These are phyloP conservation scores for Kodamaea suecica DNA, from an alignment of 1,139 yeast species.

Conservation along the genomic window DNA sequence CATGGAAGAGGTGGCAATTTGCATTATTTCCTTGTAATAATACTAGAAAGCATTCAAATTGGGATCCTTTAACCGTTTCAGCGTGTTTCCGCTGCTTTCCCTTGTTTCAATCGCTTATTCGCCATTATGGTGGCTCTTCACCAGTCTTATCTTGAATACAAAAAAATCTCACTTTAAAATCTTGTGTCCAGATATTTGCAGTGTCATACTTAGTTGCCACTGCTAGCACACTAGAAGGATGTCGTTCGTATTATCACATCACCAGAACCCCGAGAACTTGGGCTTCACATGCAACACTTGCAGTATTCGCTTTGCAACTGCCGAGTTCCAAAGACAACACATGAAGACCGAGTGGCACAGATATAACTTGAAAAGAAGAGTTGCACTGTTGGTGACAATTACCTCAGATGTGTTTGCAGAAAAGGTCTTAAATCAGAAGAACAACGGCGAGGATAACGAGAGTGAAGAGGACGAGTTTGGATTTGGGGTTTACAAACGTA, in stretches of 20 bases:
- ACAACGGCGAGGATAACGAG: constrained; percentile 29
- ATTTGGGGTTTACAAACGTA: constrained; percentile 41
- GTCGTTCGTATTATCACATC: constrained; percentile 29
- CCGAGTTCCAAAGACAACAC: constrained; percentile 81
- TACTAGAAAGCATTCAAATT: too few relatives aligned
- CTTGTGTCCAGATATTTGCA: too few relatives aligned
- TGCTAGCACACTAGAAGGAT: too few relatives aligned
- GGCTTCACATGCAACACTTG: constrained; percentile 85
- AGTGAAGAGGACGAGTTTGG: constrained; percentile 66
- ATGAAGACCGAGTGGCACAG: constrained; percentile 98
- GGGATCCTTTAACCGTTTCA: too few relatives aligned
- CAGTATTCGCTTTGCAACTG: constrained; percentile 68
- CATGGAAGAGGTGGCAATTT: too few relatives aligned
- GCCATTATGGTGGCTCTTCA: too few relatives aligned
- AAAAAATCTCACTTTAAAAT: too few relatives aligned
- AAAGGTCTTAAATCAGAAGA: constrained; percentile 47
- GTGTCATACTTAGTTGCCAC: too few relatives aligned
- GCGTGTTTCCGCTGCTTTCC: too few relatives aligned
- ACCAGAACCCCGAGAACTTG: constrained; percentile 34
- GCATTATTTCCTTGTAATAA: too few relatives aligned
- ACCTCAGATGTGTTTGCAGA: constrained; percentile 80
- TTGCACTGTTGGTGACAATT: constrained; percentile 79
- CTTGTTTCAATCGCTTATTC: too few relatives aligned
- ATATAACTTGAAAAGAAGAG: constrained; percentile 87
- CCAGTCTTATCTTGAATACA: too few relatives aligned